Conservation (phyloP, 148 eudicot genomes). For the Rhododendron vialii region DNA sequence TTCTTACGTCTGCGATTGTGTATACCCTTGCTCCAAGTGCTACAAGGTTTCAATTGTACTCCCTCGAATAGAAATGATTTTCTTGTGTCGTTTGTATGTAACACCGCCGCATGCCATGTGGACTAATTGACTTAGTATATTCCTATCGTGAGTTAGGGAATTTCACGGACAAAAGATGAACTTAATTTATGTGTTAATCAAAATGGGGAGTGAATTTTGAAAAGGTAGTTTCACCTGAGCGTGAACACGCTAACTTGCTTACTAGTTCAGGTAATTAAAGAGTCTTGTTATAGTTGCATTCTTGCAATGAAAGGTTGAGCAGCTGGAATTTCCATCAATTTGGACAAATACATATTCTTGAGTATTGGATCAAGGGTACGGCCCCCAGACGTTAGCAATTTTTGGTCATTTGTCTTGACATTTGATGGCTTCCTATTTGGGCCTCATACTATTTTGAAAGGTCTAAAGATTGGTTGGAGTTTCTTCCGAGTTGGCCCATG, state of each 20-base stretch:
- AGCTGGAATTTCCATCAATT: not conserved
- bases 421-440: not conserved
- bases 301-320: not conserved
- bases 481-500: not conserved
- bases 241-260: not conserved
- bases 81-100: not conserved
- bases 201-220: not conserved
- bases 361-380: not conserved
- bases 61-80: not conserved
- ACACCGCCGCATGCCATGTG: not conserved
- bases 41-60: not conserved
- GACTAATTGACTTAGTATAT: not conserved
- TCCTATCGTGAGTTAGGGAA: not conserved
- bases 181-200: not conserved
- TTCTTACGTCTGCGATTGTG: not conserved
- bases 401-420: not conserved
- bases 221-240: not conserved
- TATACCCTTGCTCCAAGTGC: not conserved
- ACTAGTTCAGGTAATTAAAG: not conserved
- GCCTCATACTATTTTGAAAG: not conserved
- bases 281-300: not conserved
- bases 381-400: not conserved
- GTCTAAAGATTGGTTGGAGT: not conserved
- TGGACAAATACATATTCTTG: not conserved
- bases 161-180: not conserved